Evolutionary conservation across 768 basidiomycete species (phyloP).

Genomic region (Xerocomus spinulosus): DNA sequence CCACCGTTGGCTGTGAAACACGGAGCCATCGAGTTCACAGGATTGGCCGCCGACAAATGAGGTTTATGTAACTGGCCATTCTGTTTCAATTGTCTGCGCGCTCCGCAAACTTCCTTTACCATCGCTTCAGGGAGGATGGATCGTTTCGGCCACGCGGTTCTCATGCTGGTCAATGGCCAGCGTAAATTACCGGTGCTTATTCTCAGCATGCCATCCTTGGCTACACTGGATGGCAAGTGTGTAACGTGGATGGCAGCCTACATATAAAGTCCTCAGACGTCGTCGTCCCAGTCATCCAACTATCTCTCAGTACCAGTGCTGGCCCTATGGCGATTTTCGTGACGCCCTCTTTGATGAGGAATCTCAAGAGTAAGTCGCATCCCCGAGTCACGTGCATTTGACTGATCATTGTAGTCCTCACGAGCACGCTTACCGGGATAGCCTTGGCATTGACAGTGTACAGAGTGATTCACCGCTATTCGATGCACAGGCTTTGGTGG

Average conservation of each 20-base stretch:
- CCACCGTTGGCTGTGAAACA: not conserved
- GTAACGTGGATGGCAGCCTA: not conserved
- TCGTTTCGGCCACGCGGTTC: not conserved
- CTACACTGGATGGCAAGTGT: constrained; percentile 12
- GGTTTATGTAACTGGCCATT: constrained; percentile 1
- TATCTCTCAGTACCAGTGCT: not conserved
- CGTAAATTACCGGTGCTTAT: not conserved
- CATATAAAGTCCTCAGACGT: constrained; percentile 1
- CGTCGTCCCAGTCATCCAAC: not conserved
- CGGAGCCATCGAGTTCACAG: not conserved
- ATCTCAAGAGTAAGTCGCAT: constrained; percentile 10
- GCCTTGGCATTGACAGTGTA: constrained; percentile 2
- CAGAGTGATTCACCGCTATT: constrained; percentile 1
- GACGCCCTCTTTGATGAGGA: not conserved
- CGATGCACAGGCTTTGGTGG: constrained; percentile 11
- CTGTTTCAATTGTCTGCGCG: not conserved
- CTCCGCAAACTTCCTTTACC: not conserved
- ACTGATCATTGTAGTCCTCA: constrained; percentile 5
- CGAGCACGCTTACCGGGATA: constrained; percentile 5
- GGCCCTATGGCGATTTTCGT: not conserved
- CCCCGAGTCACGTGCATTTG: not conserved
- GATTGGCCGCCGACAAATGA: not conserved
- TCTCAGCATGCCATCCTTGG: not conserved
- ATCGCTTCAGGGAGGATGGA: not conserved
- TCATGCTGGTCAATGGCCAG: not conserved